Evolutionary conservation across 768 basidiomycete genomes (phyloP).

Genomic region (Tulasnella sp.): DNA sequence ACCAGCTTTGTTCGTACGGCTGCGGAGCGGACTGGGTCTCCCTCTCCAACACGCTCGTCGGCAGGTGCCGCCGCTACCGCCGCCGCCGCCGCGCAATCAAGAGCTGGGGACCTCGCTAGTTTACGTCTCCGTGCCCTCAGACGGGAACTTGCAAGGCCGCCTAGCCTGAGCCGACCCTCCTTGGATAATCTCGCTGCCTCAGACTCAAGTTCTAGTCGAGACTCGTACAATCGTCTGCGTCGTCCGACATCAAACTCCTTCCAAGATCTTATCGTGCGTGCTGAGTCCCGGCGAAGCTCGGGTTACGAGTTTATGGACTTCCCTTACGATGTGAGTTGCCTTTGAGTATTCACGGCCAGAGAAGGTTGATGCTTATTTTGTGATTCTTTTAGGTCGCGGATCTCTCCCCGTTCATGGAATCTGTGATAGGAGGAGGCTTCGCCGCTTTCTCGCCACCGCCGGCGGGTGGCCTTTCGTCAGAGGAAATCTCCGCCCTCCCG

Average conservation of each 20-base stretch:
- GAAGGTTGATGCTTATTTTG: background rate
- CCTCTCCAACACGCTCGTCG: background rate
- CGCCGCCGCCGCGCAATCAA: no score
- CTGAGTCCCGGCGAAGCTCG: background rate
- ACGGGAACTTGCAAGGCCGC: slow-evolving; percentile 55
- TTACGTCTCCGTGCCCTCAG: background rate
- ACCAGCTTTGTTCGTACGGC: background rate
- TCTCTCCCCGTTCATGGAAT: background rate
- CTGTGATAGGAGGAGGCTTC: background rate
- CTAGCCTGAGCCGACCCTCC: slow-evolving; percentile 64
- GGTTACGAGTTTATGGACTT: background rate
- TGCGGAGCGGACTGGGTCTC: background rate
- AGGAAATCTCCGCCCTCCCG: slow-evolving; percentile 53
- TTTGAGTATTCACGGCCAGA: background rate
- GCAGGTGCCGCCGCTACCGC: background rate
- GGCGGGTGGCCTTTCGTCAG: slow-evolving; percentile 53
- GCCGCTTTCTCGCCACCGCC: slow-evolving; percentile 37
- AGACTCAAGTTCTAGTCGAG: slow-evolving; percentile 35
- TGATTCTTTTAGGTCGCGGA: background rate
- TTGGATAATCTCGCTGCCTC: slow-evolving; percentile 48
- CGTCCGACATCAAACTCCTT: background rate
- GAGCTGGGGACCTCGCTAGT: background rate
- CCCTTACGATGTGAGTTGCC: background rate
- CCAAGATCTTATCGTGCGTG: background rate
- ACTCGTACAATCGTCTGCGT: background rate